Base-by-base conservation (phyloP, 2,329 filamentous ascomycete genomes). In the Ophiocordyceps camponoti-leonardi region DNA sequence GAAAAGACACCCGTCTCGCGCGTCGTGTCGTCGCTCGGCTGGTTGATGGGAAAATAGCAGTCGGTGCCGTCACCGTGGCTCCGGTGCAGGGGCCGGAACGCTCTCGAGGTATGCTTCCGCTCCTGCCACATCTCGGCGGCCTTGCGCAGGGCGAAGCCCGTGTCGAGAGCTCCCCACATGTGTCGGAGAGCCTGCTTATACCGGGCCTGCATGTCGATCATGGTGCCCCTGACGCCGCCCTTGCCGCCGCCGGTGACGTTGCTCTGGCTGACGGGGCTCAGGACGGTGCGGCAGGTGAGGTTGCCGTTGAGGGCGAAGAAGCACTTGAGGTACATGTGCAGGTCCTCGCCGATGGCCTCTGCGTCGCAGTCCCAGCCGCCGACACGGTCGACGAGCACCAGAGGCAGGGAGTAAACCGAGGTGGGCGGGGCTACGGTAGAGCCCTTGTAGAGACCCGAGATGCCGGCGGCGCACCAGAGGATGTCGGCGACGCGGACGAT, bases 281-380 rank as follows among this genome's bases (percentile, higher is more conserved):
- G 65, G 28, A 86, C 69, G 4, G 79, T 75, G 43, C 73, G 70
- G 42, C 73, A 73, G 13, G 77, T 77, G 45, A 85, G 57, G 56
- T 83, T 77, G 3, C 81, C 81, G 49, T 81, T 81, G 18, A 83
- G 70, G 1, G 79, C 77, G 51, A 85, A 85, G 64, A 85, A 85
- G 58, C 79, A 84, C 66, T 85, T 85, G 50, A 85, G 68, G 56
- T 82, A 82, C 81, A 85, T 85, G 64, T 86, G 81, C 55, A 85
- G 61, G 55, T 85, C 81, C 60, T 86, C 81, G 41, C 81, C 81
- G 52, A 86, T 85, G 19, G 81, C 80, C 49, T 83, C 80, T 1
- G 75, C 69, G 44, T 75, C 79, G 45, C 75, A 74, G 56, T 85
- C 81, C 81, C 81, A 86, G 23, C 81, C 81, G 11, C 79, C 78